These are phyloP conservation scores for Neodidymelliopsis sp. DNA, from an alignment of 2,329 filamentous ascomycete species.

Conservation along the genomic window DNA sequence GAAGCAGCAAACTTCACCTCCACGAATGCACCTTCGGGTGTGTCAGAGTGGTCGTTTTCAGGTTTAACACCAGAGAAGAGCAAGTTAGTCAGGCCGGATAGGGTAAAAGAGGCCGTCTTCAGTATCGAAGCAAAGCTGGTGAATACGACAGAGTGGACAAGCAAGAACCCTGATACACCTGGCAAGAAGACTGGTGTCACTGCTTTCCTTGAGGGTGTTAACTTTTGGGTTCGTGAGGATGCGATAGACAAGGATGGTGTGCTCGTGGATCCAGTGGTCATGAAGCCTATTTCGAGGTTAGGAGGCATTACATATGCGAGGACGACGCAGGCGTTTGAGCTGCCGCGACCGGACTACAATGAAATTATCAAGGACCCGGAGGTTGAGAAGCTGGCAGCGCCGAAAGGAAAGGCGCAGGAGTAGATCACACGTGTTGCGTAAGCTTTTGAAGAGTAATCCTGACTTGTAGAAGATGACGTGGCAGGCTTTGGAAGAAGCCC, in stretches of 20 bases:
- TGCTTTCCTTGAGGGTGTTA: conserved; percentile 80
- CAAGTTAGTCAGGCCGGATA: conserved; percentile 70
- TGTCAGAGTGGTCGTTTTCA: conserved; percentile 79
- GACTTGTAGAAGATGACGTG: conserved; percentile 12
- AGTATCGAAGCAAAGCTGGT: conserved; percentile 82
- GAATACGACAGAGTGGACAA: conserved; percentile 78
- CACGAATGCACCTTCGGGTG: conserved; percentile 78
- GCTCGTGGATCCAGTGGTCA: conserved; percentile 74
- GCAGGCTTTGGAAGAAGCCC: conserved; percentile 7
- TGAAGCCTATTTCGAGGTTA: conserved; percentile 78
- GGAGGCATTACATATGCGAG: conserved; percentile 88
- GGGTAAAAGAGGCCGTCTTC: conserved; percentile 85
- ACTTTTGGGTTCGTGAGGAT: conserved; percentile 91
- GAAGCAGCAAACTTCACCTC: conserved; percentile 87
- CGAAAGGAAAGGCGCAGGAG: conserved; percentile 40
- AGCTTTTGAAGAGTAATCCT: conserved; percentile 2
- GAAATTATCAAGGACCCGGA: conserved; percentile 59
- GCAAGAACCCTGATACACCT: conserved; percentile 62
- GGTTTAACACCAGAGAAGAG: conserved; percentile 76
- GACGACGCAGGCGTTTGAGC: conserved; percentile 72
- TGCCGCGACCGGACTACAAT: conserved; percentile 65
- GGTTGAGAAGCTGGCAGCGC: conserved; percentile 65
- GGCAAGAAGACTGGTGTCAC: conserved; percentile 79
- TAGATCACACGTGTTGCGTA: conserved; percentile 13
- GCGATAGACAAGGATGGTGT: conserved; percentile 80